These are phyloP conservation scores for Populus euphratica DNA, from an alignment of 345 rosid species.

Conservation along the genomic window DNA sequence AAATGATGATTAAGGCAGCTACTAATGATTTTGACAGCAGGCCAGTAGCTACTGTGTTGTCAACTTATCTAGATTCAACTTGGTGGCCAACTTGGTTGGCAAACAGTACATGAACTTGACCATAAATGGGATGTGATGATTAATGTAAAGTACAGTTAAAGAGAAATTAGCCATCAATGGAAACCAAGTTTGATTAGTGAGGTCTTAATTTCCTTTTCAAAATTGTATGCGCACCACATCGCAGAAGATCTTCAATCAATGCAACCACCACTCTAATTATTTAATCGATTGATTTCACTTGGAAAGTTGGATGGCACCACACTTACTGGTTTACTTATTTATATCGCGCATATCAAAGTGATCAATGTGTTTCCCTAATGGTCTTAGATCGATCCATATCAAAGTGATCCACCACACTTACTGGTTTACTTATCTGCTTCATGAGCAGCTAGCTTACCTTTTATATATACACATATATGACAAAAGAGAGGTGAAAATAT, in stretches of 20 bases:
- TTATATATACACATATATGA: too few relatives aligned
- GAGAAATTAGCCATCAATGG: not conserved
- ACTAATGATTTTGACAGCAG: slow-evolving; percentile 10
- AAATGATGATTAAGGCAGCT: not conserved
- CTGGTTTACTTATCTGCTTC: not conserved
- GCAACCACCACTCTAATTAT: not conserved
- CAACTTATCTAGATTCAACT: not conserved
- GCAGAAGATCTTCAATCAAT: not conserved
- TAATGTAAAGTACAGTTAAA: not conserved
- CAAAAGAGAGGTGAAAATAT: too few relatives aligned
- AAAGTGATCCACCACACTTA: too few relatives aligned
- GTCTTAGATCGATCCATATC: not conserved
- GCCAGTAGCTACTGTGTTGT: not conserved
- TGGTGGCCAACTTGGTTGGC: not conserved
- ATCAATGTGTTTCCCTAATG: not conserved
- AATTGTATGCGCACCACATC: not conserved
- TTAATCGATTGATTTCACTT: not conserved
- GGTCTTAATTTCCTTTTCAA: not conserved
- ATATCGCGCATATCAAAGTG: not conserved
- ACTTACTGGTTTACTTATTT: not conserved
- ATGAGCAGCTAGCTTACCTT: not conserved
- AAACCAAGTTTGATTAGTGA: not conserved
- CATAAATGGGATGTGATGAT: slow-evolving; percentile 5
- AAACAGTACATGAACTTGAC: not conserved
- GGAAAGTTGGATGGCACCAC: not conserved